These are phyloP conservation scores for Colletotrichum falcatum DNA, from an alignment of 2,329 filamentous ascomycete species.

Conservation along the genomic window DNA sequence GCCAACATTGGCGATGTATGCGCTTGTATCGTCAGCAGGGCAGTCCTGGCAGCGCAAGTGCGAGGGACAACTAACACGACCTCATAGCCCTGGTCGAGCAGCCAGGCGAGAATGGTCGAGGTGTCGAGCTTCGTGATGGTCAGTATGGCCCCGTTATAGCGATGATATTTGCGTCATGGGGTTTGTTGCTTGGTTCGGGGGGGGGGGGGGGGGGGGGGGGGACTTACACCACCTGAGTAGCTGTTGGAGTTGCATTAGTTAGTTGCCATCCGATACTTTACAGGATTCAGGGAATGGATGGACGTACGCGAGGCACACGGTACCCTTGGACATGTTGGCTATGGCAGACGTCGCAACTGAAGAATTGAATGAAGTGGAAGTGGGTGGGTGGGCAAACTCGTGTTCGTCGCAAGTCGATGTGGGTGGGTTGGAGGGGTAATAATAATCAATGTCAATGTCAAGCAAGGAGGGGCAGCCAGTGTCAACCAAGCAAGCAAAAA, in stretches of 20 bases:
- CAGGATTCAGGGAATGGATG: background rate
- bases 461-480: too few species aligned
- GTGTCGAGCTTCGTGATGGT: slow-evolving; percentile 32
- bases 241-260: background rate
- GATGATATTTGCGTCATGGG: background rate
- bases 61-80: background rate
- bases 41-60: background rate
- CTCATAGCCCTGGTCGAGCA: slow-evolving; percentile 18
- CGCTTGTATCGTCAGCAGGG: background rate
- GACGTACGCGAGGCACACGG: background rate
- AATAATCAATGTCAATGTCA: too few species aligned
- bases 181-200: too few species aligned
- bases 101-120: slow-evolving; percentile 39
- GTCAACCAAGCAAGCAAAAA: too few species aligned
- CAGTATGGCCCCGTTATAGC: background rate
- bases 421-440: too few species aligned
- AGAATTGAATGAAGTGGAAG: too few species aligned
- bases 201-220: too few species aligned
- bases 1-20: slow-evolving; percentile 68
- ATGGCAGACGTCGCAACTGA: background rate
- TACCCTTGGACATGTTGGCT: slow-evolving; percentile 2
- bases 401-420: too few species aligned
- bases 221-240: background rate
- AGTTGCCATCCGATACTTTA: too few species aligned
- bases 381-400: too few species aligned